Evolutionary conservation across 768 basidiomycete genomes (phyloP), one percentile per base, ranked within the genome.

Genomic region (Myochromella boudieri): DNA sequence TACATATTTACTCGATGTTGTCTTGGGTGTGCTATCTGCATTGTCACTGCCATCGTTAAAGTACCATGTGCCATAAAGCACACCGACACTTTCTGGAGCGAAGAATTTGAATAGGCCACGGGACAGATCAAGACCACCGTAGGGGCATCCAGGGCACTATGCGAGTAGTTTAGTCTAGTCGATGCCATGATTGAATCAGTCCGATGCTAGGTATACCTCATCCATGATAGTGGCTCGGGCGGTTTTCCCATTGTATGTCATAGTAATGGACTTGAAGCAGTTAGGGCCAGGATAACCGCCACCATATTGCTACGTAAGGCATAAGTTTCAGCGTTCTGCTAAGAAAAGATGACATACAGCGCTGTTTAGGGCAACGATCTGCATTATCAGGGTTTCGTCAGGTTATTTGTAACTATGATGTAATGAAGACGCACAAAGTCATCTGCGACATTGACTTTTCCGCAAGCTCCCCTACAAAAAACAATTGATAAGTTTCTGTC

Each of bases 91-190:
- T 42, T 62, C 57, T 21, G 62, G 42, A 0, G 72, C 75, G 51
- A 87, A 81, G 63, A 61, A 74, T 7, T 55, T 56, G 69, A 87
- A 85, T 15, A 85, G 69, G 26, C 79, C 75, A 15, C 65, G 64
- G n/a, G 76, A 73, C 26, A 86, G 59, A 61, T 87, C 85, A 34
- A 87, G 75, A n/a, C 74, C 82, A 9, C 75, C 77, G 34, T 66
- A 76, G 2, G 74, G 74, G 54, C 84, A 86, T n/a, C 76, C 75
- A 25, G 79, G 78, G 62, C 85, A 88, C 77, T 84, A 61, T 11
- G 45, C 12, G 32, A 8, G 1, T n/a, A n/a, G n/a, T n/a, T n/a
- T n/a, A n/a, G n/a, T n/a, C n/a, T n/a, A n/a, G n/a, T n/a, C n/a
- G n/a, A n/a, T n/a, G n/a, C n/a, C n/a, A n/a, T n/a, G n/a, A n/a